Evolutionary conservation across 805 yeast species (phyloP).

Genomic region (Hanseniaspora meyeri): DNA sequence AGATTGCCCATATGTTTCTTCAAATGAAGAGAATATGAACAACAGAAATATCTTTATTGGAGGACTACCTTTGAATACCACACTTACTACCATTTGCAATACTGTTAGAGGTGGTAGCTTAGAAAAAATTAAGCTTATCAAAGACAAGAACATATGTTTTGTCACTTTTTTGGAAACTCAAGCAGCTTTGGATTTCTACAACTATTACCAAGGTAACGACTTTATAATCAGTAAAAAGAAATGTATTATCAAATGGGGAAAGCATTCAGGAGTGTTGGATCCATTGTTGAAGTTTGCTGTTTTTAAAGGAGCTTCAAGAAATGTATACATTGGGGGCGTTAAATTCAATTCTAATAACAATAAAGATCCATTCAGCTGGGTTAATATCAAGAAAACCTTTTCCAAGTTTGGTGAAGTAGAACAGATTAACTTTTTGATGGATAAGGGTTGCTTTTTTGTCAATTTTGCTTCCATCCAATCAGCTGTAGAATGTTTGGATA

Average conservation of each 20-base stretch:
- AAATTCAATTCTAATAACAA: slow-evolving; percentile 24
- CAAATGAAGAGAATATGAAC: slow-evolving; percentile 66
- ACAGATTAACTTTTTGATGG: slow-evolving; percentile 77
- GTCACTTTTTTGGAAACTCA: slow-evolving; percentile 92
- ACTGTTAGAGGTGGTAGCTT: slow-evolving; percentile 90
- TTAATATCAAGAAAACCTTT: slow-evolving; percentile 59
- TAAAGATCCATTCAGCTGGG: slow-evolving; percentile 34
- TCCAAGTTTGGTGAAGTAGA: slow-evolving; percentile 85
- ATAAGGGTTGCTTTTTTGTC: slow-evolving; percentile 79
- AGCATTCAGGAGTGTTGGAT: slow-evolving; percentile 84
- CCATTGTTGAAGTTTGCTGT: slow-evolving; percentile 81
- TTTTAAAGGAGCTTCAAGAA: slow-evolving; percentile 85
- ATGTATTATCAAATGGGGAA: slow-evolving; percentile 95
- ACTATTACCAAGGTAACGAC: slow-evolving; percentile 84
- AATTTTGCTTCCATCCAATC: slow-evolving; percentile 83
- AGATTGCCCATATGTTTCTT: slow-evolving; percentile 53
- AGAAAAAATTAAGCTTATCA: slow-evolving; percentile 66
- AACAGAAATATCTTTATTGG: slow-evolving; percentile 86
- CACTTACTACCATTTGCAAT: slow-evolving; percentile 87
- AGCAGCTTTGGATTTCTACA: slow-evolving; percentile 95
- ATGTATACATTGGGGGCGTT: slow-evolving; percentile 75
- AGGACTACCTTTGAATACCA: slow-evolving; percentile 74
- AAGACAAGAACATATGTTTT: slow-evolving; percentile 84
- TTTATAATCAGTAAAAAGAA: slow-evolving; percentile 73
- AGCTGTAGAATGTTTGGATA: slow-evolving; percentile 86